Base-by-base conservation (phyloP, 202 grass and related monocot genomes). In the Panicum virgatum region DNA sequence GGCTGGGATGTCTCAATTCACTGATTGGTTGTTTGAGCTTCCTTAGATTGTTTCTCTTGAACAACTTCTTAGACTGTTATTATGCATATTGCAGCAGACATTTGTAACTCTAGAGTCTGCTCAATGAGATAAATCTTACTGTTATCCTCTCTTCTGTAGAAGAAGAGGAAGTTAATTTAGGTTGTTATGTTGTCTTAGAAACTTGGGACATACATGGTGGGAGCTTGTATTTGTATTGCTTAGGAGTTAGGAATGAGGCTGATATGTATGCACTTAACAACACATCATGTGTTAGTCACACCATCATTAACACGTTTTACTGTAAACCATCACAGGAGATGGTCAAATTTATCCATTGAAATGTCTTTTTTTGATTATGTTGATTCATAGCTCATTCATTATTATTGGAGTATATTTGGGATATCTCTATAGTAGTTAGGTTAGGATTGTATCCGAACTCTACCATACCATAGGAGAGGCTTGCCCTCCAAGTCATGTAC, bases 101-200 rank as follows among this genome's bases (percentile, higher is more conserved):
- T 72, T 26, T n/a, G 6, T 36, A 20, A 27, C 4, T 66, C 40
- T 83, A 15, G n/a, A 77, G 12, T 26, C 57, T 45, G 40, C 50
- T 29, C 30, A 12, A 45, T 56, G 23, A 73, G n/a, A 30, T 6
- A 63, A 54, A 25, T 18, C 22, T 69, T 72, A 6, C 13, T 66
- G 20, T 43, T 54, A 37, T 26, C 22, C 45, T 63, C 53, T 25
- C 66, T 83, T 82, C 16, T 63, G n/a, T 56, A 63, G 25, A 78
- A 34, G 45, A 85, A 58, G 18, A 50, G 13, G 22, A 45, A 77
- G 19, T 15, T 37, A 36, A 77, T 82, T 78, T 8, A 78, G 37
- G 14, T 13, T 58, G 19, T 69, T 79, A 64, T 82, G 27, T 29
- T 76, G 57, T 81, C 62, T 54, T 82, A 7, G 63, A 54, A 62